Evolutionary conservation across 345 rosid species (phyloP).

Genomic region (Psidium friedrichsthalianum): DNA sequence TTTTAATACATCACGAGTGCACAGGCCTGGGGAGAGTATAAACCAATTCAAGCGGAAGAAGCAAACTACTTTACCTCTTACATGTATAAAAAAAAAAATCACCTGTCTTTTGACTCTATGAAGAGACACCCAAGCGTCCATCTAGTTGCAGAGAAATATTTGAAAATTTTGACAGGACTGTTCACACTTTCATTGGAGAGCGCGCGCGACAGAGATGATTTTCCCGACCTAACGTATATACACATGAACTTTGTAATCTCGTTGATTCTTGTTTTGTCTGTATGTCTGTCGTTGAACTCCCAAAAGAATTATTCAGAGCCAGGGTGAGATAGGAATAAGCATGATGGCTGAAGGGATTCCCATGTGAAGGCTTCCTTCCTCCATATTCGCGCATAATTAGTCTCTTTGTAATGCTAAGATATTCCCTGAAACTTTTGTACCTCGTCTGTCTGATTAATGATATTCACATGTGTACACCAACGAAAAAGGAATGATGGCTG

Average conservation of each 20-base stretch:
- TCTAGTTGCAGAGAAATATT: not conserved
- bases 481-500: not conserved
- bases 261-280: not conserved
- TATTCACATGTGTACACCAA: too few relatives aligned
- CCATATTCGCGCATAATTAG: too few relatives aligned
- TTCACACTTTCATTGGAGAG: not conserved
- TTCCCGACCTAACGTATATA: not conserved
- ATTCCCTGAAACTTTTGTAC: too few relatives aligned
- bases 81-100: not conserved
- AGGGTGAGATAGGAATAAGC: not conserved
- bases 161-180: not conserved
- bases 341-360: too few relatives aligned
- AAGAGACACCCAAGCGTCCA: not conserved
- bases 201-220: not conserved
- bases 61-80: not conserved
- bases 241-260: not conserved
- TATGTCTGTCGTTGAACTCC: not conserved
- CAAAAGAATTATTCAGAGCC: not conserved
- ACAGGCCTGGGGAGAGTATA: rapidly evolving
- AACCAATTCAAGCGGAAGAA: not conserved
- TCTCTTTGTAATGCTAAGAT: too few relatives aligned
- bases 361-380: too few relatives aligned
- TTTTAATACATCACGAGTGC: rapidly evolving
- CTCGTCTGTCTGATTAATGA: too few relatives aligned
- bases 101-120: not conserved